Evolutionary conservation across 2,329 filamentous ascomycete genomes (phyloP), one percentile per base, ranked within the genome.

Genomic region (Penicillium sp.): DNA sequence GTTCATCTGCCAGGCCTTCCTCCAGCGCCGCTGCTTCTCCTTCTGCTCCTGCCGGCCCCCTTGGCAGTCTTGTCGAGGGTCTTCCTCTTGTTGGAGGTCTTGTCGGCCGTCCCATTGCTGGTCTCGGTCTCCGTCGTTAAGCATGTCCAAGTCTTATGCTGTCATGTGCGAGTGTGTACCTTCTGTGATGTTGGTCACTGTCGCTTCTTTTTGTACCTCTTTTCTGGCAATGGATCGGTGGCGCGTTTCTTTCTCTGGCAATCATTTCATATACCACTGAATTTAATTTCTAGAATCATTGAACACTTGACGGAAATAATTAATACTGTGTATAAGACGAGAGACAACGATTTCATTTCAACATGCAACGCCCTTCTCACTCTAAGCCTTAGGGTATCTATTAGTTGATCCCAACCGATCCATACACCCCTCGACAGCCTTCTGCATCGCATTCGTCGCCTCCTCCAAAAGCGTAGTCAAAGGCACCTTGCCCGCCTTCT

Each of bases 401-500:
- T 71, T 71, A 5, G 60, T 59, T 43, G 71, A 72, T 12, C 67
- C 67, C 50, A 75, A 52, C 63, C 74, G 72, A 57, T 82, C 79
- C 69, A 82, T 82, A 63, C 77, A 77, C 46, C 71, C 66, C 67
- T 82, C 80, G 4, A 80, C 77, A 37, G 74, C 73, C 64, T 75
- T 71, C 65, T 81, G 77, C 72, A 82, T 82, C 31, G 70, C 70
- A 54, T 72, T 63, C 16, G 79, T 81, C 11, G 75, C 76, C 61
- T 78, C 72, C 65, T 82, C 80, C 59, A 82, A 72, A 49, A 81
- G 53, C 2, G 72, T 68, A 27, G 79, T 83, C 57, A 82, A 64
- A 0, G 77, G 77, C 29, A 75, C 72, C 52, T 73, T 74, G 1
- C 75, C 77, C 1, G 77, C 77, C 58, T 74, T 75, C 59, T 76